Percentiles rank a stretch among this genome's conserved stretches.
These are phyloP conservation scores for Schizochytrium sp. DNA, from an alignment of 108 stramenopile species.

Conservation along the genomic window DNA sequence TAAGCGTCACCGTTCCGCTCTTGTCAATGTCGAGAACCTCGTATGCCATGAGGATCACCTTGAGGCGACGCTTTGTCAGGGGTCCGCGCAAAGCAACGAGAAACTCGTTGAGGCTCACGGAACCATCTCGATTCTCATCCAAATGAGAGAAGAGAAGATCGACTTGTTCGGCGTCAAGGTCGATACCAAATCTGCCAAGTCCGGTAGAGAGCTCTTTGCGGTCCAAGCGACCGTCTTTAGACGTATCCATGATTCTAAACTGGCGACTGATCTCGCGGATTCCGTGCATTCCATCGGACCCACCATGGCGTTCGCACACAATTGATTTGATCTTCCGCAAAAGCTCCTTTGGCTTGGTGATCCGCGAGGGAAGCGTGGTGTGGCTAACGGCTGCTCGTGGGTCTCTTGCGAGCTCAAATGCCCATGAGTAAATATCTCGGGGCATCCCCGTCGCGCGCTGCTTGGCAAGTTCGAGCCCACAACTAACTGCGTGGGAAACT, in stretches of 20 bases:
- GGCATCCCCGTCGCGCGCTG: neutral
- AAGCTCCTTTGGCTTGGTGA: constrained; percentile 11
- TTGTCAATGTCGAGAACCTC: constrained; percentile 43
- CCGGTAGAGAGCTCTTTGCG: neutral
- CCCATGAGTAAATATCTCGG: neutral
- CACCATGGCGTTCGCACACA: neutral
- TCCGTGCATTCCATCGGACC: neutral
- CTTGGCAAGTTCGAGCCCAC: neutral
- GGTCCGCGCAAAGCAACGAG: constrained; percentile 35
- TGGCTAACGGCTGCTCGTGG: neutral
- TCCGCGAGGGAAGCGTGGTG: neutral
- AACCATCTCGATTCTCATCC: constrained; percentile 34
- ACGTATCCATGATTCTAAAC: neutral
- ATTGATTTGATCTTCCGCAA: neutral
- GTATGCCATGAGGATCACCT: constrained; percentile 37
- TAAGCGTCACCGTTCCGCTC: constrained; percentile 24
- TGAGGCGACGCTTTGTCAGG: constrained; percentile 19
- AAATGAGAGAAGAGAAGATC: constrained; percentile 30
- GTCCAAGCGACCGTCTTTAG: neutral
- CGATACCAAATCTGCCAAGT: neutral
- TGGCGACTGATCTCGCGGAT: constrained; percentile 1
- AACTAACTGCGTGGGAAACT: neutral
- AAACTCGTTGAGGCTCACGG: constrained; percentile 36
- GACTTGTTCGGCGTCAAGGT: constrained; percentile 22
- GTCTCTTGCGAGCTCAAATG: neutral